Percentiles rank a stretch among this genome's conserved stretches.
Evolutionary conservation across 1,284 basidiomycete species (phyloP).

Genomic region (Sanguinoderma infundibulare): DNA sequence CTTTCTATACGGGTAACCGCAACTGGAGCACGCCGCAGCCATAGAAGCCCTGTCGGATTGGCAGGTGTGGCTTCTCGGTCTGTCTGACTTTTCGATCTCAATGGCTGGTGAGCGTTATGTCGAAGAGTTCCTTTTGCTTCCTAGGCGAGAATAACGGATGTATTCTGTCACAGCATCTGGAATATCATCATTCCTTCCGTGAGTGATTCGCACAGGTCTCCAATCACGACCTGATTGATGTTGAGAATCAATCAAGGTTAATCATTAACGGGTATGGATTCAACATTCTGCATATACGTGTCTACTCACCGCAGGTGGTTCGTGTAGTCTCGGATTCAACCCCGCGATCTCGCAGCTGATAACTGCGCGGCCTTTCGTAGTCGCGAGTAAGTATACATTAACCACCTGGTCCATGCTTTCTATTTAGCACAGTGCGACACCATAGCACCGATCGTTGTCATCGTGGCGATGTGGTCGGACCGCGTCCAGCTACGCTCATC

Average conservation of each 20-base stretch:
- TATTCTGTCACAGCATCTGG: slow-evolving; percentile 19
- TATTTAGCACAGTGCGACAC: background rate
- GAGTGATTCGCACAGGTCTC: background rate
- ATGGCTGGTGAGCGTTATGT: slow-evolving; percentile 52
- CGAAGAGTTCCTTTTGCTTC: too few species aligned
- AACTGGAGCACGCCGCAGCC: too few species aligned
- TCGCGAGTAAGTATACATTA: slow-evolving; percentile 62
- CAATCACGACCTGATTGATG: background rate
- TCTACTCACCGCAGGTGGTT: too few species aligned
- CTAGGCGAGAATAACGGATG: background rate
- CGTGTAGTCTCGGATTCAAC: slow-evolving; percentile 56
- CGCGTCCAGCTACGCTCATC: slow-evolving; percentile 55
- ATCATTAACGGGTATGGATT: slow-evolving; percentile 53
- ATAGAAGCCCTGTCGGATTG: slow-evolving; percentile 64
- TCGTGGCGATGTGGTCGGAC: slow-evolving; percentile 64
- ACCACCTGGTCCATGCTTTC: slow-evolving; percentile 39
- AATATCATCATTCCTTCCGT: slow-evolving; percentile 28
- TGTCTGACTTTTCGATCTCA: slow-evolving; percentile 64
- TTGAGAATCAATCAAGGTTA: slow-evolving; percentile 48
- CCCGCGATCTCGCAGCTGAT: slow-evolving; percentile 64
- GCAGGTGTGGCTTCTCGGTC: slow-evolving; percentile 65
- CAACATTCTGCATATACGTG: too few species aligned
- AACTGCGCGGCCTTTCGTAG: slow-evolving; percentile 71
- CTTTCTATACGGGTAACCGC: too few species aligned
- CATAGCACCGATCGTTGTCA: slow-evolving; percentile 53